phyloP scores from a whole-genome alignment of 352 stramenopile species.

The Albugo laibachii region DNA sequence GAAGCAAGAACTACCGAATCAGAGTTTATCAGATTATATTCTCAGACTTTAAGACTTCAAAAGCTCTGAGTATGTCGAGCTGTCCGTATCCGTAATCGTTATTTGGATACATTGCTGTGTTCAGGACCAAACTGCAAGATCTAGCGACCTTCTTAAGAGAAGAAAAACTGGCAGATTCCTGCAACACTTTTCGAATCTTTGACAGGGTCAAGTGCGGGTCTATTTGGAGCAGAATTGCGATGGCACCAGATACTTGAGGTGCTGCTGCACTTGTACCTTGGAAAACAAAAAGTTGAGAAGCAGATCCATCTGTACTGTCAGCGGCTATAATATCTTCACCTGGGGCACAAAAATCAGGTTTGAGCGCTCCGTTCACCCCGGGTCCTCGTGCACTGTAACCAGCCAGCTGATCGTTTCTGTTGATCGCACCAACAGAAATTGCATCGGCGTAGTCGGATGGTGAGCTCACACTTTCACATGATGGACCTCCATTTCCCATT shows the following conservation, averaged over 20 bases:
- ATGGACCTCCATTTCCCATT: constrained; percentile 26
- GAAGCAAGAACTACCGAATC: too few species aligned
- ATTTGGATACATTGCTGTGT: constrained; percentile 23
- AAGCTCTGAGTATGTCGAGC: constrained; percentile 6
- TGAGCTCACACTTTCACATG: constrained; percentile 24
- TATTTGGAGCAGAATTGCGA: constrained; percentile 27
- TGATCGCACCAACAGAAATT: constrained; percentile 36
- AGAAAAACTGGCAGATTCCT: constrained; percentile 11
- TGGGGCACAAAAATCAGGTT: constrained; percentile 32
- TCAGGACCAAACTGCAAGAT: constrained; percentile 13
- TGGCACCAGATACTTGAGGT: constrained; percentile 30
- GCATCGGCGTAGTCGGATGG: constrained; percentile 32
- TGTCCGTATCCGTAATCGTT: constrained; percentile 10
- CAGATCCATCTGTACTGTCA: constrained; percentile 15
- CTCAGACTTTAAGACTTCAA: background rate
- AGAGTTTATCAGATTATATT: too few species aligned
- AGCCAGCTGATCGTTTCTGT: constrained; percentile 19
- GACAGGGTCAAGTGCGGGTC: constrained; percentile 19
- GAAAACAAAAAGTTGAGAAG: constrained; percentile 27
- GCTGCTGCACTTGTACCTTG: constrained; percentile 45
- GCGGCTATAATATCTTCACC: constrained; percentile 23
- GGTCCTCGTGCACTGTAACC: constrained; percentile 35
- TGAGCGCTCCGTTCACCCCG: constrained; percentile 17
- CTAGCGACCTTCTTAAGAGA: constrained; percentile 13
- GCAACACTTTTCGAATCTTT: constrained; percentile 18